Base-by-base conservation (phyloP, 495 filamentous ascomycete genomes). In the Hypoxylon crocopeplum region DNA sequence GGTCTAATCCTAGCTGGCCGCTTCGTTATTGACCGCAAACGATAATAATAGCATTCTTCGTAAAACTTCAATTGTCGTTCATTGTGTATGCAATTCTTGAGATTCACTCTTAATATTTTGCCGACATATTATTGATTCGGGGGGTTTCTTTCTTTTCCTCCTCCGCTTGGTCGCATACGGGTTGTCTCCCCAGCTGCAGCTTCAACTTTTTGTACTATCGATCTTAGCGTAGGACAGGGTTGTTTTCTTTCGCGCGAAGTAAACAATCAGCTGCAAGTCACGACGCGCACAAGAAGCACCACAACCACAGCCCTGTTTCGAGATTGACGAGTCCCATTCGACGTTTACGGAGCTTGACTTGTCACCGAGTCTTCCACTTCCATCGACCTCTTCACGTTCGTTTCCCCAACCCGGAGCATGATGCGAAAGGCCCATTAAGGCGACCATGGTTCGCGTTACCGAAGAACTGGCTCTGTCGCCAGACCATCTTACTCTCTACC, bases 401-500 rank as follows among this genome's bases (percentile, higher is more conserved):
- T 64, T 64, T 59, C 40, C 52, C 66, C 55, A 13, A 30, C 49
- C 45, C 52, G 51, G 55, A 57, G 60, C 48, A 64, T 59, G 62
- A 73, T 70, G 67, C 62, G 52, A 63, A 64, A 67, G 71, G 67
- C 75, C 75, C 56, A 69, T 65, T 79, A 70, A 75, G 68, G 72
- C 72, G 73, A 78, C 77, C 70, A 88, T 88, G 85, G 86, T 88
- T 70, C 78, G 82, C 78, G 79, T 90, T 71, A 82, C 77, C 56
- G 79, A 85, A 60, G 80, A 84, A 68, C 79, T 86, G 73, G 79
- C 82, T 49, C 79, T 93, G 73, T 86, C 88, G 69, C 78, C 87
- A 73, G 88, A 91, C 69, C 82, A 88, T 54, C 81, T 94, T 74
- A 84, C 82, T 61, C 87, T 93, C 53, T 94, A 92, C 78, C 85